Base-by-base conservation (phyloP, 768 basidiomycete genomes). In the Tulasnella sp. region DNA sequence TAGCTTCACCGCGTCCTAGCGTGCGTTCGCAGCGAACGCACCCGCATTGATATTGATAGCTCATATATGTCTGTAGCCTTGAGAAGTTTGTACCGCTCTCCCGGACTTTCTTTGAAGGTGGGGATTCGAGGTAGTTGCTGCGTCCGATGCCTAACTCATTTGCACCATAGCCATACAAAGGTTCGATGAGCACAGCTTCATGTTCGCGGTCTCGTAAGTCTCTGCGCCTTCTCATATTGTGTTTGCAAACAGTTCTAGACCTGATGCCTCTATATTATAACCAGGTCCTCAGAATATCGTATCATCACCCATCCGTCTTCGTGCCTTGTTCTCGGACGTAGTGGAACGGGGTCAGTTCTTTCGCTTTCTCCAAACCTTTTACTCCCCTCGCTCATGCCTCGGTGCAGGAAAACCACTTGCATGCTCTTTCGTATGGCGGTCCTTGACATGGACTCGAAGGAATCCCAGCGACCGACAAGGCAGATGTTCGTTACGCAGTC, bases 401-500 rank as follows among this genome's bases (percentile, higher is more conserved):
- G 17, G 9, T 40, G 22, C 19, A 74, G 78, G 14, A 78, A 78
- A 68, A 78, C 78, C 0, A 78, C 78, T 1, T 78, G 78, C 25
- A 78, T 78, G 78, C 64, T 77, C 19, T 78, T 78, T 39, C 49
- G 67, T 9, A 69, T 78, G 67, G 37, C 58, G 5, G 54, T 42
- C 12, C 25, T 77, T 5, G 78, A 78, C 34, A 70, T 19, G 42
- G 77, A n/a, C 12, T 37, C 67, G 1, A n/a, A 42, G 36, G 22
- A 67, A 15, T n/a, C n/a, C 4, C 5, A 19, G 14, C 31, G 45
- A 5, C 42, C 17, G 52, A n/a, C 58, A 11, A 68, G 78, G 4
- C 78, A 78, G 69, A 49, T 78, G n/a, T 78, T 78, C 29, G 77
- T 78, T 22, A 78, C 78, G 3, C 78, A 78, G 40, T 78, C 78